A percentile compares a stretch with the other conserved stretches of the same genome.
Conservation (phyloP, 75 land plant species). For the Cryptomeria japonica region DNA sequence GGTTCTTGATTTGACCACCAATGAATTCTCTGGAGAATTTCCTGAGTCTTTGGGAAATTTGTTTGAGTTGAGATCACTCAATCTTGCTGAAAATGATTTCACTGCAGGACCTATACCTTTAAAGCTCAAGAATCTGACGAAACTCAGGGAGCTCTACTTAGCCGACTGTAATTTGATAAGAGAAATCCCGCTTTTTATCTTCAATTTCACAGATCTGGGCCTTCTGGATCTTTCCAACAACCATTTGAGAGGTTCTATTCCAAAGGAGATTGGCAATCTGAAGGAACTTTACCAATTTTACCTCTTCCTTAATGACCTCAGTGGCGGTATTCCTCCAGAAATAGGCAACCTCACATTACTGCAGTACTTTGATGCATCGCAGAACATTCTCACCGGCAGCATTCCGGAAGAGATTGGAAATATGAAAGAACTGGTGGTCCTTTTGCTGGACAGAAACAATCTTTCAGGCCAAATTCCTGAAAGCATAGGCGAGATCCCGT, state of each 20-base stretch:
- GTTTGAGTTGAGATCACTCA: conserved; percentile 36
- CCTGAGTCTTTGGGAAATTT: conserved; percentile 58
- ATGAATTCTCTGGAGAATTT: conserved; percentile 27
- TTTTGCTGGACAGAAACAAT: conserved; percentile 52
- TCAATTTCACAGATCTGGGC: conserved; percentile 59
- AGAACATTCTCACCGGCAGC: conserved; percentile 48
- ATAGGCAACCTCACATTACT: conserved; percentile 67
- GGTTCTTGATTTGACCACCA: conserved; percentile 16
- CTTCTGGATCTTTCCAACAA: conserved; percentile 63
- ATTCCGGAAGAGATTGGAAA: conserved; percentile 52
- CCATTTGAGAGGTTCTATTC: conserved; percentile 50
- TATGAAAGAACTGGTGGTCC: conserved; percentile 26
- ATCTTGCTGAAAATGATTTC: conserved; percentile 49
- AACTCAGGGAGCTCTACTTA: conserved; percentile 40
- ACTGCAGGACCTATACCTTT: conserved; percentile 46
- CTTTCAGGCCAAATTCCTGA: conserved; percentile 53
- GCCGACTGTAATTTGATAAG: conserved; percentile 62
- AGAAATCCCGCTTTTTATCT: conserved; percentile 57
- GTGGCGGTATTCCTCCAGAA: conserved; percentile 64
- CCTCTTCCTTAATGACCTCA: conserved; percentile 51
- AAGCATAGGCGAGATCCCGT: conserved; percentile 22
- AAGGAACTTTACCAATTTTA: conserved; percentile 46
- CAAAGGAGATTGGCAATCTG: conserved; percentile 57
- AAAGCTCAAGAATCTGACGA: conserved; percentile 31
- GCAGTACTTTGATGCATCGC: conserved; percentile 57